Conservation (phyloP, 768 basidiomycete genomes). For the Pleurotus salmoneostramineus region DNA sequence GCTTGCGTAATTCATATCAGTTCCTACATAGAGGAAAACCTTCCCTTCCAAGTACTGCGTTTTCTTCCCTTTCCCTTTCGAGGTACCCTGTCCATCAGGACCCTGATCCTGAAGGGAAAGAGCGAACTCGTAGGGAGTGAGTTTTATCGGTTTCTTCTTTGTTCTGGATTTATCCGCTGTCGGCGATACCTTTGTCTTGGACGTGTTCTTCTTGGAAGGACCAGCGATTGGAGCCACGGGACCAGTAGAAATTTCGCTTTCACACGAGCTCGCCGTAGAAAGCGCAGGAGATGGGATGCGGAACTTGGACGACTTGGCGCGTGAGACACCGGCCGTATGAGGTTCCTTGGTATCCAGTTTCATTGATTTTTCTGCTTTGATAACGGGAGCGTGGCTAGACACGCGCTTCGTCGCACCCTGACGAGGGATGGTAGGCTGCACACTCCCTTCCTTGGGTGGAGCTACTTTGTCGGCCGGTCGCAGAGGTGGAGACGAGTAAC, state of each 20-base stretch:
- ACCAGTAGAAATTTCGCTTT: neutral
- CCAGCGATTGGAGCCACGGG: neutral
- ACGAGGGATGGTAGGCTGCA: neutral
- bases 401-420: neutral
- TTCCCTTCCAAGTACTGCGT: constrained; percentile 45
- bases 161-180: constrained; percentile 10
- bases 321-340: constrained; percentile 17
- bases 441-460: neutral
- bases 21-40: constrained; percentile 55
- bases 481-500: neutral
- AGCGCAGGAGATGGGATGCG: constrained; percentile 23
- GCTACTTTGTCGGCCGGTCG: neutral
- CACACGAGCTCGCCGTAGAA: constrained; percentile 3
- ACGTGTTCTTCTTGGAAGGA: neutral
- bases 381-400: constrained; percentile 5
- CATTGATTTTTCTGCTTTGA: constrained; percentile 1
- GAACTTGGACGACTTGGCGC: constrained; percentile 9
- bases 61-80: constrained; percentile 10
- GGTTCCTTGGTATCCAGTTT: constrained; percentile 5
- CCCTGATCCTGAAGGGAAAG: constrained; percentile 35
- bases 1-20: constrained; percentile 51
- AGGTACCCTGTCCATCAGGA: constrained; percentile 16
- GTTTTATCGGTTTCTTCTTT: constrained; percentile 29
- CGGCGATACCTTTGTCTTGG: constrained; percentile 5
- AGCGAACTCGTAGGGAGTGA: constrained; percentile 54